Base-by-base conservation (phyloP, 2,329 filamentous ascomycete species). In the Pseudogymnoascus sp. region DNA sequence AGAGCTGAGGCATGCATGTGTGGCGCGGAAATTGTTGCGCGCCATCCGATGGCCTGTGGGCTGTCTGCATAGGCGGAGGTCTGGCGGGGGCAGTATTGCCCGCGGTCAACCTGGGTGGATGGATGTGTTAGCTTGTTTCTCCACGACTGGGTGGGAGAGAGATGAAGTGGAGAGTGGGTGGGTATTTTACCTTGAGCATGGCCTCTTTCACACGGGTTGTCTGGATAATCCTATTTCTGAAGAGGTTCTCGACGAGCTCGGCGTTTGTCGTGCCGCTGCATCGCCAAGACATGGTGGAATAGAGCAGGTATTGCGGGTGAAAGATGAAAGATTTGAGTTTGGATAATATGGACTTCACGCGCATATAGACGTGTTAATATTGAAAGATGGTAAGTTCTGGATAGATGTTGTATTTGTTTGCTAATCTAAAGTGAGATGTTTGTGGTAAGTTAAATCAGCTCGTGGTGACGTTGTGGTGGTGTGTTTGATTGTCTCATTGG, bases 261-360 rank as follows among this genome's bases (percentile, higher is more conserved):
- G 78, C 76, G 74, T 97, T 97, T 28, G 86, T 85, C 4, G 78
- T 77, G 65, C 91, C 93, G 5, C 88, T 89, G 75, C 89, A 91
- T 68, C 86, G 85, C 95, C 95, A 99, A 65, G 93, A 93, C 95
- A 99, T 97, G 65, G 66, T 81, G 65, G 63, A 37, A 56, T 56
- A 56, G 50, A 56, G 50, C 50, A 56, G 16, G 16, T 56, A 56
- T 18, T 56, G 28, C 50, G 50, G 50, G 50, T 56, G 50, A 34
- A 31, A 18, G 50, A 56, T 36, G 50, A 34, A 56, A 5, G 50
- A 18, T 56, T 56, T 56, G 3, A 56, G 50, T 5, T 36, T 56
- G 10, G 50, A 56, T 16, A 56, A 34, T 18, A 56, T n/a, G 28
- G 50, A 12, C n/a, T 56, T 56, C 50, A 34, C 50, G 50, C 12